Evolutionary conservation across 495 filamentous ascomycete species (phyloP), one percentile per base, ranked within the genome.

Genomic region (Pyrenula aspistea): DNA sequence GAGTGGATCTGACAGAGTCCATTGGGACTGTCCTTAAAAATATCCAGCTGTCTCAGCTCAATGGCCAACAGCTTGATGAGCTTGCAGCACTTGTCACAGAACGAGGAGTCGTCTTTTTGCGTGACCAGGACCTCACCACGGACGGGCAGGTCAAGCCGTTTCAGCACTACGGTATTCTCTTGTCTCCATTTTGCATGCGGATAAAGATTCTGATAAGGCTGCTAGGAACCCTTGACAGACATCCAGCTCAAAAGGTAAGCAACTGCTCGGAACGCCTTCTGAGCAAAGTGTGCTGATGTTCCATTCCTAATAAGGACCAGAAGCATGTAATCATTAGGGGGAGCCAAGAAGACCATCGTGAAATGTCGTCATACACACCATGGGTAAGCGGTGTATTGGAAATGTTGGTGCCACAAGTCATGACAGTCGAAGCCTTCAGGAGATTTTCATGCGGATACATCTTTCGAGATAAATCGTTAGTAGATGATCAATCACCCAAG

Each of bases 41-140:
- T 48, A 64, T 79, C 48, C 74, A 78, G 60, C 62, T 79, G 11
- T 69, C 67, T 47, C 63, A 65, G 48, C 64, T 79, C 10, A 67
- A 77, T 0, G 70, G 79, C 51, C 76, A 83, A 65, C 84, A 88
- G 56, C 82, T 75, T 55, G 84, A 87, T 62, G 86, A 89, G 60
- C 68, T 89, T n/a, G 85, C 78, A 0, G 69, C 88, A 23, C 66
- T 88, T 54, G 83, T 89, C 58, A 83, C 86, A 2, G 84, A 87
- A 65, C 71, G 86, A 25, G 85, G 83, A 55, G 85, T 90, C 12
- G 85, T 89, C 36, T 88, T 90, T 67, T 85, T 89, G 71, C 74
- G 86, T 2, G 75, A 87, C 58, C 86, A 90, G 61, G 83, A 88
- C 55, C 70, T 90, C 49, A 74, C 73, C n/a, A 79, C 78, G 1